Evolutionary conservation across 2,329 filamentous ascomycete genomes (phyloP).

Genomic region (Ophiostoma australiae): DNA sequence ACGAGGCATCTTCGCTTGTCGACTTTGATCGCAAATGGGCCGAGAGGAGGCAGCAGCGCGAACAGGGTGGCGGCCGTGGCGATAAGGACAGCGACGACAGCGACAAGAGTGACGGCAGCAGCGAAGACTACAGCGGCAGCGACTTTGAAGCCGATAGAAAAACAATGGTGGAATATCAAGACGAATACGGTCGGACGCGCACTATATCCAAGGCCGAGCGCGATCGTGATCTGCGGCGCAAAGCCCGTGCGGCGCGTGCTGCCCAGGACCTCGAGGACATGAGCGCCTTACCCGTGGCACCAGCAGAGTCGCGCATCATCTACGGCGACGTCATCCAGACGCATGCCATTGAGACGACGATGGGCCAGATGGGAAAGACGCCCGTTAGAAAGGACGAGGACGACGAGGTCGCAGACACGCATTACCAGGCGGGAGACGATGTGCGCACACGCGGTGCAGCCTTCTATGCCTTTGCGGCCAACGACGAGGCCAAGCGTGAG

Average conservation of each 20-base stretch:
- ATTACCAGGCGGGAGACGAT: conserved; percentile 83
- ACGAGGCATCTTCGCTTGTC: conserved; percentile 64
- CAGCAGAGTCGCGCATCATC: conserved; percentile 60
- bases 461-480: conserved; percentile 83
- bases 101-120: conserved; percentile 40
- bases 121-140: conserved; percentile 41
- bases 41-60: conserved; percentile 45
- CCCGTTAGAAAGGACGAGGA: conserved; percentile 53
- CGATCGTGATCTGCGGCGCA: conserved; percentile 56
- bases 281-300: conserved; percentile 62
- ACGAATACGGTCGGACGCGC: conserved; percentile 85
- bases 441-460: conserved; percentile 82
- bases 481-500: conserved; percentile 63
- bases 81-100: conserved; percentile 45
- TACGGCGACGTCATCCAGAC: conserved; percentile 81
- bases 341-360: conserved; percentile 69
- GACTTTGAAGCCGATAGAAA: conserved; percentile 38
- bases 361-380: conserved; percentile 52
- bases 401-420: conserved; percentile 40
- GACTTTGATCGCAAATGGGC: conserved; percentile 98
- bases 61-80: conserved; percentile 51
- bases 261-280: conserved; percentile 62
- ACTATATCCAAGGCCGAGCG: conserved; percentile 66
- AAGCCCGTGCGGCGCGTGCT: conserved; percentile 44
- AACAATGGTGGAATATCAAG: conserved; percentile 70